phyloP scores from a whole-genome alignment of 2,329 filamentous ascomycete genomes.

The Exophiala sp. region DNA sequence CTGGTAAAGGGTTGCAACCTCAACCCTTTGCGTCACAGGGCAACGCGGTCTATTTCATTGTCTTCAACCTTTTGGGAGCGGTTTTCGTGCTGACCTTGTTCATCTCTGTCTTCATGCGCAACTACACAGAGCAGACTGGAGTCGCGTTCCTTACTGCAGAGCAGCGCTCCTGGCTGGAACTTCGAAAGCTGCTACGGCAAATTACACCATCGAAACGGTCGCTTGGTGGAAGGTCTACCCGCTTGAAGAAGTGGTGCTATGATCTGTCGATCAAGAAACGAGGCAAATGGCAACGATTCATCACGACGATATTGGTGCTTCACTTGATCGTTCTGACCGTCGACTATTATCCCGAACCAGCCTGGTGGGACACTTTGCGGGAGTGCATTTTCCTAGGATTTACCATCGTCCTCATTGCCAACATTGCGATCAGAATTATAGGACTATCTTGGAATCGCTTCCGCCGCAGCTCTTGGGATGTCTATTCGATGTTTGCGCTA shows the following conservation, averaged over 20 bases:
- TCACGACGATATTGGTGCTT: constrained; percentile 74
- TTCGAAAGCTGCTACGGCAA: constrained; percentile 85
- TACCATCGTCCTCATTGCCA: constrained; percentile 75
- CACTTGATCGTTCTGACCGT: constrained; percentile 80
- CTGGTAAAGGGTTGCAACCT: constrained; percentile 71
- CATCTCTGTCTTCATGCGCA: constrained; percentile 99
- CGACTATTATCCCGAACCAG: constrained; percentile 76
- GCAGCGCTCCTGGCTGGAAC: constrained; percentile 92
- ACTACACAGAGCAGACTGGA: constrained; percentile 97
- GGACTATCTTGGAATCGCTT: constrained; percentile 92
- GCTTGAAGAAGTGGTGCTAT: constrained; percentile 92
- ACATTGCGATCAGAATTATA: constrained; percentile 77
- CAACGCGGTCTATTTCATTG: constrained; percentile 90
- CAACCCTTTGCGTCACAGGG: constrained; percentile 65
- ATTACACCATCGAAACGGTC: constrained; percentile 93
- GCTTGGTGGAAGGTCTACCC: constrained; percentile 69
- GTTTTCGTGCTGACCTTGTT: constrained; percentile 97
- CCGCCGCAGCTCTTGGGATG: constrained; percentile 88
- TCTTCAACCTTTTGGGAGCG: constrained; percentile 93
- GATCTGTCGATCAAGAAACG: constrained; percentile 90
- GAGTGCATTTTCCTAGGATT: constrained; percentile 75
- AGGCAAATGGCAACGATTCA: constrained; percentile 81
- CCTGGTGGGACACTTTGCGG: constrained; percentile 66
- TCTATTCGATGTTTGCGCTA: constrained; percentile 80
- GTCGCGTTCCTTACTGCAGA: constrained; percentile 94